Evolutionary conservation across 2,329 filamentous ascomycete genomes (phyloP).

Genomic region (Microsporum ferrugineum): DNA sequence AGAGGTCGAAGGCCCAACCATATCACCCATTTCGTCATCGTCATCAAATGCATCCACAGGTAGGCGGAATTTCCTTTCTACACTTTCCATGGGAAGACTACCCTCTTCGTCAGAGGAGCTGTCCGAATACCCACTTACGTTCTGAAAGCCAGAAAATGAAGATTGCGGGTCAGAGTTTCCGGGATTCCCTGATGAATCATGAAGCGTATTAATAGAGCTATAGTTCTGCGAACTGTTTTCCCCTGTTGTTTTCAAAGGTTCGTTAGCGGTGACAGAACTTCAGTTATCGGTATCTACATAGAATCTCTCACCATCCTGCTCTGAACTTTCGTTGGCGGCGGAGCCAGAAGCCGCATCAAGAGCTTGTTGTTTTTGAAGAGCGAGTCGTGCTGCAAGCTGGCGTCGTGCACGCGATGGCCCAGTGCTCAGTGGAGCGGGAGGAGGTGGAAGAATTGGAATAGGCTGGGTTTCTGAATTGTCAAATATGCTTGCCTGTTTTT

Average conservation of each 20-base stretch:
- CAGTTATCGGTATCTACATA: neutral
- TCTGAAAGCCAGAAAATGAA: constrained; percentile 30
- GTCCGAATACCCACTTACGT: constrained; percentile 27
- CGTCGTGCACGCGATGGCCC: constrained; percentile 75
- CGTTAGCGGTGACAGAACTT: neutral
- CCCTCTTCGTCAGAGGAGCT: constrained; percentile 34
- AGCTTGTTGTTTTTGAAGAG: constrained; percentile 58
- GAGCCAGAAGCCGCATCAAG: constrained; percentile 25
- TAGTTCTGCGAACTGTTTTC: neutral
- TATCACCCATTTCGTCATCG: constrained; percentile 39
- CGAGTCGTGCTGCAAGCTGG: constrained; percentile 78
- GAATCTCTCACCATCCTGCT: neutral
- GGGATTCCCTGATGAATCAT: constrained; percentile 15
- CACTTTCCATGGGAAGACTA: constrained; percentile 23
- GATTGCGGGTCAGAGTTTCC: constrained; percentile 9
- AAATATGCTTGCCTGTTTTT: constrained; percentile 2
- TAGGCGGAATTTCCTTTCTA: constrained; percentile 36
- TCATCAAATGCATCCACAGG: constrained; percentile 47
- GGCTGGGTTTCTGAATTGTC: constrained; percentile 26
- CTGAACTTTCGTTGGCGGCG: constrained; percentile 19
- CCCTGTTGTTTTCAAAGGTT: neutral
- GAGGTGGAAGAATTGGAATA: constrained; percentile 38
- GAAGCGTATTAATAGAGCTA: neutral
- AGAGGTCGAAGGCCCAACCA: constrained; percentile 35
- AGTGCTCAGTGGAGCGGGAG: constrained; percentile 72